Base-by-base conservation (phyloP, 179 eudicot genomes). In the Beta macrorhiza region DNA sequence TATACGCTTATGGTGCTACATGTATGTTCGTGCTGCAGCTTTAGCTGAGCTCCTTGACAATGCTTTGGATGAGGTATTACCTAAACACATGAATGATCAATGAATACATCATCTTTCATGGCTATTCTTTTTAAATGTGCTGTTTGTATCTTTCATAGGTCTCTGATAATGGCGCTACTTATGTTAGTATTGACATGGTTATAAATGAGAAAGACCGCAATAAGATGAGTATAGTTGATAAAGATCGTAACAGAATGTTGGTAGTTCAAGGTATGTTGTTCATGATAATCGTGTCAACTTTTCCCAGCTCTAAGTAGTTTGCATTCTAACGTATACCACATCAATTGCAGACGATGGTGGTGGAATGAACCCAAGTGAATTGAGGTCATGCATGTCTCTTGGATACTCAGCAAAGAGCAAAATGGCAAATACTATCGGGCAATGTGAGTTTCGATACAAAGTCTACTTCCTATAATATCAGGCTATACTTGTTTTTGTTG, bases 351-450 rank as follows among this genome's bases (percentile, higher is more conserved):
- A 92, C 84, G 84, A 93, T 78, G 96, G 98, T 25, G 98, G 98
- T 64, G 97, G 98, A 72, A 93, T 93, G 98, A 79, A 78, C 67
- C 93, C 97, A 4, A 89, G 90, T 61, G 89, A 87, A 80, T 82
- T 93, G 89, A 87, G 98, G n/a, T 88, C 86, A 42, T 93, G 98
- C 81, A 93, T 93, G 93, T 93, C 97, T 67, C 91, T 92, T 32
- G 98, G 98, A 5, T 93, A 92, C 82, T 93, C 97, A 71, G 85
- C 78, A 19, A 93, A 92, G 84, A 88, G 90, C 87, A 91, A 89
- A 82, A 64, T 86, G 67, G 87, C 90, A 14, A 86, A 92, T 68
- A 89, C 92, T 19, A 93, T 93, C 81, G 98, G 98, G 5, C 96
- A 92, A 88, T 93, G 97, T 93, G 78, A 86, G 93, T 80, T 61